phyloP scores from a whole-genome alignment of 1,139 yeast species.

The Suzukiozyma palmioleophila region DNA sequence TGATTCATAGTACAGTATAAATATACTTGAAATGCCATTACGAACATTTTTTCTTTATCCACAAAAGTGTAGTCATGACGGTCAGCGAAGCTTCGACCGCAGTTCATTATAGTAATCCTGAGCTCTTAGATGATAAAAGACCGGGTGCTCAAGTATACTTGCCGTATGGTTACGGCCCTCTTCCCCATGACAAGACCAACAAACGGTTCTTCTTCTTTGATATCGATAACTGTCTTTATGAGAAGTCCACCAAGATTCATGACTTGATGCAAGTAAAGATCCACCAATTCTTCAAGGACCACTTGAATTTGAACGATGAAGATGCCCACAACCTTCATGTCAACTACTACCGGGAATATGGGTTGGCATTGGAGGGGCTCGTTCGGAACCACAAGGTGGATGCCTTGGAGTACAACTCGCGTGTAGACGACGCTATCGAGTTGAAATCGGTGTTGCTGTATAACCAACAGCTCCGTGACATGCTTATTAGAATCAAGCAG shows the following conservation, averaged over 20 bases:
- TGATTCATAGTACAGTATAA: too few species aligned
- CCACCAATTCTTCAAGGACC: constrained; percentile 70
- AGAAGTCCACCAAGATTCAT: constrained; percentile 68
- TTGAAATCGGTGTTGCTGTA: constrained; percentile 70
- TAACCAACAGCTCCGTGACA: constrained; percentile 46
- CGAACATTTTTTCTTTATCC: too few species aligned
- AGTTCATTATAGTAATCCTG: constrained; percentile 16
- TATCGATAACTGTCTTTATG: constrained; percentile 86
- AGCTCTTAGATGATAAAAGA: constrained; percentile 13
- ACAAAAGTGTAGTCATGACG: not conserved
- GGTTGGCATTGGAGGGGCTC: constrained; percentile 84
- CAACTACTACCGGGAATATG: constrained; percentile 79
- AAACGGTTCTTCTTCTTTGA: constrained; percentile 75
- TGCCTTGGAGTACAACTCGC: constrained; percentile 80
- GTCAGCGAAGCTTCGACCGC: constrained; percentile 1
- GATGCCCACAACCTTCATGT: constrained; percentile 73
- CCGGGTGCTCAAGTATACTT: constrained; percentile 37
- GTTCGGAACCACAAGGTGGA: constrained; percentile 79
- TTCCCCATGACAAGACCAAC: constrained; percentile 27
- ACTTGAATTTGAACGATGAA: constrained; percentile 58
- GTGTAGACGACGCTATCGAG: constrained; percentile 91
- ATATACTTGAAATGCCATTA: too few species aligned
- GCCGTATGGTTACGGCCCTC: constrained; percentile 45
- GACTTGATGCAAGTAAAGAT: constrained; percentile 86
- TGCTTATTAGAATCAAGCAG: constrained; percentile 43